Evolutionary conservation across 2,329 filamentous ascomycete species (phyloP).

Genomic region (Alternaria conjuncta): DNA sequence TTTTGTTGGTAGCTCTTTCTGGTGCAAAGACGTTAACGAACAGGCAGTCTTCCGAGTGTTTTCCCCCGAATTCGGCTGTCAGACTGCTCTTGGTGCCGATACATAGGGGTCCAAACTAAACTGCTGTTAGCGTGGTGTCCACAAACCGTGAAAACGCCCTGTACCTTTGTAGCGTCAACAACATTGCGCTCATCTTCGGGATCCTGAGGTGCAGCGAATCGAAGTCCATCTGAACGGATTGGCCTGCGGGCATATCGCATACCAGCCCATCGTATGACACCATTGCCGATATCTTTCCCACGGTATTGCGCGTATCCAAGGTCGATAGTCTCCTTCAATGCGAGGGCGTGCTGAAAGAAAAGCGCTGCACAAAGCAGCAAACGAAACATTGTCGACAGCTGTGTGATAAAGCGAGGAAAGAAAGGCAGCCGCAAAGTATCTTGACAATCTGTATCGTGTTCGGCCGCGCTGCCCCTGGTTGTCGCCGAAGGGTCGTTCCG

Average conservation of each 20-base stretch:
- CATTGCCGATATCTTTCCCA: constrained; percentile 62
- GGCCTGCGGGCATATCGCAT: constrained; percentile 68
- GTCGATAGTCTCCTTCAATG: constrained; percentile 59
- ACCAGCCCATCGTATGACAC: constrained; percentile 74
- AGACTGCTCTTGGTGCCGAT: constrained; percentile 36
- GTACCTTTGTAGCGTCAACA: constrained; percentile 56
- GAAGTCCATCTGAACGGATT: constrained; percentile 40
- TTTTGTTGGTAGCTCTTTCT: constrained; percentile 38
- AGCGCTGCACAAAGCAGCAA: constrained; percentile 32
- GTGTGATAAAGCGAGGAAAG: background rate
- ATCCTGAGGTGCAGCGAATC: constrained; percentile 72
- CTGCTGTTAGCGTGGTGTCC: constrained; percentile 8
- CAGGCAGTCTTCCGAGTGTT: constrained; percentile 49
- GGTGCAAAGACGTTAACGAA: constrained; percentile 50
- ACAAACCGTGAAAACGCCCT: background rate
- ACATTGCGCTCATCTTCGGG: constrained; percentile 57
- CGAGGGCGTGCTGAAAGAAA: constrained; percentile 30
- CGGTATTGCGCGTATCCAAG: constrained; percentile 71
- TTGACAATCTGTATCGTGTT: background rate
- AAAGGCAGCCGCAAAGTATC: background rate
- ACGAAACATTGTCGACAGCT: constrained; percentile 22
- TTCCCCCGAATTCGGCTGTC: constrained; percentile 33
- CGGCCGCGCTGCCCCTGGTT: background rate
- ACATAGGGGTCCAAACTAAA: constrained; percentile 43
- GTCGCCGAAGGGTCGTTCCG: background rate